Conservation (phyloP, 352 stramenopile species). For the Globisporangium cystogenes region DNA sequence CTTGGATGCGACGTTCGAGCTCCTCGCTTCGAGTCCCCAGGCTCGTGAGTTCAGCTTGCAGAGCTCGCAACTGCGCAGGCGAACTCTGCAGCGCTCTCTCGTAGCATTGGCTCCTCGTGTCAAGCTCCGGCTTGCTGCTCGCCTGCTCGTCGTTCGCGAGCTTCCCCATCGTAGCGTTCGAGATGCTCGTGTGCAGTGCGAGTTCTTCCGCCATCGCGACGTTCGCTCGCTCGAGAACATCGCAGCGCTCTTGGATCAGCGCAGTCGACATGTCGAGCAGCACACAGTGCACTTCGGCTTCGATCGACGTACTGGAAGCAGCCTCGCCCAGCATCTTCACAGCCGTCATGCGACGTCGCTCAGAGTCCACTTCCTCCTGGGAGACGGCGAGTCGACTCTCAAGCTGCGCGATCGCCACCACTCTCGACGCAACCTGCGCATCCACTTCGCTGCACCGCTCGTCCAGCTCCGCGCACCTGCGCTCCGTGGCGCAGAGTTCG, state of each 20-base stretch:
- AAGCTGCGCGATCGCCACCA: neutral
- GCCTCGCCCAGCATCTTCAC: neutral
- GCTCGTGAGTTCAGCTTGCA: neutral
- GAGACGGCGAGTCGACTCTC: neutral
- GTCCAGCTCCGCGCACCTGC: constrained; percentile 10
- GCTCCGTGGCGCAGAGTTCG: constrained; percentile 10
- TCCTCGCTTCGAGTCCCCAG: neutral
- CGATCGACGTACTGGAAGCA: neutral
- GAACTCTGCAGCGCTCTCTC: neutral
- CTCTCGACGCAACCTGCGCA: neutral
- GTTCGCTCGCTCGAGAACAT: neutral
- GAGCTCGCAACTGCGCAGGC: neutral
- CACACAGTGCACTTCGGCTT: neutral
- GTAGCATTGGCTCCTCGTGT: neutral
- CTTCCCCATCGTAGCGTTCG: neutral
- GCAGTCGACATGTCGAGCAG: neutral
- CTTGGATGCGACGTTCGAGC: neutral
- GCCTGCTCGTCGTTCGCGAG: neutral
- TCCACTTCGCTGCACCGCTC: neutral
- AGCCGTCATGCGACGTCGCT: neutral
- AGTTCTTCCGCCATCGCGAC: neutral
- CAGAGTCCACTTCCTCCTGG: neutral
- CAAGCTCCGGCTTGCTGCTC: neutral
- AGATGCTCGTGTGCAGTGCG: neutral
- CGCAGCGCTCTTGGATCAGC: neutral